Percentiles rank a stretch among this genome's conserved stretches.
phyloP scores from a whole-genome alignment of 768 basidiomycete genomes.

The Mycena olivaceomarginata region DNA sequence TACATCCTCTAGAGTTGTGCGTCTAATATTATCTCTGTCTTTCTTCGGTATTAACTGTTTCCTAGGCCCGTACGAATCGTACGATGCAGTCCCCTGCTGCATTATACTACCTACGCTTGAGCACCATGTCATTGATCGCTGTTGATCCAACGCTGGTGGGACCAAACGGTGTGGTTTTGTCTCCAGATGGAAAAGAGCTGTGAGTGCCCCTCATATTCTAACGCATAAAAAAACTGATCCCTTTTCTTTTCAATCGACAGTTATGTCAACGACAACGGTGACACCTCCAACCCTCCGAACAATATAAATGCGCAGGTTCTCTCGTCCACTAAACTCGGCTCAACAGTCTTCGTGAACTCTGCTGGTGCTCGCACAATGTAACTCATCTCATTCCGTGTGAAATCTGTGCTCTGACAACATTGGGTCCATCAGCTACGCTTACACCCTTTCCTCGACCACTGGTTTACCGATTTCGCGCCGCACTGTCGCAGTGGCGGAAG shows the following conservation, averaged over 20 bases:
- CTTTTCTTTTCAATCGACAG: neutral
- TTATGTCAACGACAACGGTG: constrained; percentile 32
- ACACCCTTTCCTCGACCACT: constrained; percentile 26
- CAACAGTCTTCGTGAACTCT: constrained; percentile 17
- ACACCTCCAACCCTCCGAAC: constrained; percentile 14
- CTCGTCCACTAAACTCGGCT: constrained; percentile 2
- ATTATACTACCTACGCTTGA: constrained; percentile 29
- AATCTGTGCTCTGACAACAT: neutral
- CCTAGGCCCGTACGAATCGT: constrained; percentile 14
- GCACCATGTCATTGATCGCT: constrained; percentile 32
- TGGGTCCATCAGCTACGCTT: constrained; percentile 17
- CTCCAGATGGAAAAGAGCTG: constrained; percentile 33
- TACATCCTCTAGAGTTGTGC: constrained; percentile 19
- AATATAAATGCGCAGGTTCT: constrained; percentile 20
- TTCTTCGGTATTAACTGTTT: neutral
- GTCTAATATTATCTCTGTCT: neutral
- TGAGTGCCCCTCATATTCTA: neutral
- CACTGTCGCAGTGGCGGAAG: constrained; percentile 25
- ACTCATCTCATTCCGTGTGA: neutral
- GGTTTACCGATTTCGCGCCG: constrained; percentile 24
- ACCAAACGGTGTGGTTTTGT: constrained; percentile 29
- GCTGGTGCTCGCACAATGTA: constrained; percentile 31
- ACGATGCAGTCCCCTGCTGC: constrained; percentile 26
- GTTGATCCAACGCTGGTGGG: constrained; percentile 27
- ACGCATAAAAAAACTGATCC: neutral